Percentiles rank a stretch among this genome's conserved stretches.
Conservation (phyloP, 2,329 filamentous ascomycete genomes). For the Trichoderma pleuroti region DNA sequence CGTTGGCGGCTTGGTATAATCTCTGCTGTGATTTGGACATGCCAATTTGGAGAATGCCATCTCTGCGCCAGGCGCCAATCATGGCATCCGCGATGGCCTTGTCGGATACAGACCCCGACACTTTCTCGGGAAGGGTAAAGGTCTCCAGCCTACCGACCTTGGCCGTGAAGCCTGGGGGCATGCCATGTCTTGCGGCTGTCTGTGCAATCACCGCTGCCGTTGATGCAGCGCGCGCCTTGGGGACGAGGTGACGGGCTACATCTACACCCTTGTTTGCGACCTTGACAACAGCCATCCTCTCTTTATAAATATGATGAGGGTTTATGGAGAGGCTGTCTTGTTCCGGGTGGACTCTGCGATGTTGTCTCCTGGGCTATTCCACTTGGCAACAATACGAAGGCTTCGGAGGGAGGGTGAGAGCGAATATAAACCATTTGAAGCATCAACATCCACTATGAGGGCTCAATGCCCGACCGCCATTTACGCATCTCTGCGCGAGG, state of each 20-base stretch:
- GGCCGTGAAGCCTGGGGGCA: constrained; percentile 30
- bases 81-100: constrained; percentile 38
- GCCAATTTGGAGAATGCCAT: constrained; percentile 47
- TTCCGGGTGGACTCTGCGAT: background rate
- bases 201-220: constrained; percentile 1
- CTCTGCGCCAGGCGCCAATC: constrained; percentile 40
- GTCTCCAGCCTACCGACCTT: constrained; percentile 35
- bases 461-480: background rate
- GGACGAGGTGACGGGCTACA: background rate
- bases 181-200: constrained; percentile 12
- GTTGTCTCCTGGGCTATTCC: background rate
- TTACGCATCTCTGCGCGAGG: background rate
- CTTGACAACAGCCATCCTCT: background rate
- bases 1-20: constrained; percentile 36
- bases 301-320: background rate
- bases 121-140: constrained; percentile 38
- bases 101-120: constrained; percentile 35
- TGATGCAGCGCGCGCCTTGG: constrained; percentile 2
- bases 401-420: background rate
- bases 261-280: background rate
- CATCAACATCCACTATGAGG: background rate
- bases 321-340: background rate
- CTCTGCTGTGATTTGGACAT: constrained; percentile 36
- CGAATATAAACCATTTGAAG: background rate
- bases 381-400: background rate